Evolutionary conservation across 208 protist genomes (phyloP).

Genomic region (Acanthamoeba healyi): DNA sequence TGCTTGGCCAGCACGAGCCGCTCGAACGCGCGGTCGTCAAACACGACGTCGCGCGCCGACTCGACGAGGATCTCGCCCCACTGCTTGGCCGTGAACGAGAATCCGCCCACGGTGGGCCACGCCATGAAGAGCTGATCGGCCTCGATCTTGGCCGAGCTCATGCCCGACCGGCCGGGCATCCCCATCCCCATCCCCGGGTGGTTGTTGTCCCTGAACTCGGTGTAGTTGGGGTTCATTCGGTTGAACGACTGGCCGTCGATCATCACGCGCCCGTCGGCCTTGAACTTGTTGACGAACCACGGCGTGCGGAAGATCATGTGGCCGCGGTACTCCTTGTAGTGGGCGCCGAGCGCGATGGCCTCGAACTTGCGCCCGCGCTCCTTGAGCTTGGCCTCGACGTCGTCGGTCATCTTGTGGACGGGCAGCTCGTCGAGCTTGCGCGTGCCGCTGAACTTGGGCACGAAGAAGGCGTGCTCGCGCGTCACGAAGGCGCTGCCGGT

Average conservation of each 20-base stretch:
- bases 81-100: neutral
- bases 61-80: constrained; percentile 25
- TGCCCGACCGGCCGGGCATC: neutral
- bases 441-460: neutral
- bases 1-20: constrained; percentile 77
- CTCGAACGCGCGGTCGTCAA: neutral
- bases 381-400: neutral
- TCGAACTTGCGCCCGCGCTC: neutral
- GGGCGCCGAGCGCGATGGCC: neutral
- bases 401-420: neutral
- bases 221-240: constrained; percentile 14
- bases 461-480: neutral
- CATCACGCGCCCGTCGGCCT: constrained; percentile 25
- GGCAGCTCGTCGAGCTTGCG: neutral
- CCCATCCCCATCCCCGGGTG: neutral
- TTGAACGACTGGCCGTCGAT: constrained; percentile 6
- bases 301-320: neutral
- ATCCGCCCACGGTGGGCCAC: neutral
- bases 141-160: neutral
- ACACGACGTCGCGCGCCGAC: neutral
- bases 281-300: neutral
- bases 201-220: constrained; percentile 1
- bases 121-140: neutral
- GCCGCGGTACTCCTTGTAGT: neutral
- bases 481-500: neutral